Evolutionary conservation across 805 yeast genomes (phyloP), one percentile per base, ranked within the genome.

Genomic region (Ogataea saltuana): DNA sequence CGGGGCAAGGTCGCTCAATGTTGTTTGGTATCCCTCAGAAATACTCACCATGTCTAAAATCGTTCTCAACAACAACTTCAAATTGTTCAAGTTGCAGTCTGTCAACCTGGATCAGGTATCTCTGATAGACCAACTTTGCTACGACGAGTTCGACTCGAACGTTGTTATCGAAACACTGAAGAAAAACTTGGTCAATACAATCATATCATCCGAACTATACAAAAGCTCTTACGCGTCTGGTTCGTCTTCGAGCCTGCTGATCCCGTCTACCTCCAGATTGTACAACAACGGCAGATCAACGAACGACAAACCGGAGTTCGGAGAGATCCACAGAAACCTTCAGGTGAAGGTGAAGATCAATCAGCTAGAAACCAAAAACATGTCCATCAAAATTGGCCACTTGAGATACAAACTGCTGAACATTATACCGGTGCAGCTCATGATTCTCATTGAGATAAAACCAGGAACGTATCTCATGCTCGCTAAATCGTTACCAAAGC

Each of bases 341-440:
- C 55, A 56, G 30, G 42, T 59, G 10, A 53, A 49, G 39, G 48
- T 55, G n/a, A 59, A 58, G 35, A 59, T 56, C 16, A 46, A 48
- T 31, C 51, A 53, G 10, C 18, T 55, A 7, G 45, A 45, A 10
- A 45, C 28, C 15, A 28, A 35, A 1, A 39, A 27, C 1, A 34
- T 35, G n/a, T 28, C 35, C 5, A 22, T 54, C 17, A 42, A 41
- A 18, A 48, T 58, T 11, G 67, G 68, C 0, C 60, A 59, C 42
- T 55, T 63, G 29, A 49, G 67, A 40, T 63, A 55, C 50, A 56
- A 56, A 36, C 41, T 60, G 25, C 51, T 58, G 15, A 53, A 51
- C 13, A 40, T 58, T 1, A 40, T 63, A 4, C 60, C 61, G 2
- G 59, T 55, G 9, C 68, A 63, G 27, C 29, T 61, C 4, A 12